Evolutionary conservation across 106 monocot genomes (phyloP).

Genomic region (Narthecium ossifragum): DNA sequence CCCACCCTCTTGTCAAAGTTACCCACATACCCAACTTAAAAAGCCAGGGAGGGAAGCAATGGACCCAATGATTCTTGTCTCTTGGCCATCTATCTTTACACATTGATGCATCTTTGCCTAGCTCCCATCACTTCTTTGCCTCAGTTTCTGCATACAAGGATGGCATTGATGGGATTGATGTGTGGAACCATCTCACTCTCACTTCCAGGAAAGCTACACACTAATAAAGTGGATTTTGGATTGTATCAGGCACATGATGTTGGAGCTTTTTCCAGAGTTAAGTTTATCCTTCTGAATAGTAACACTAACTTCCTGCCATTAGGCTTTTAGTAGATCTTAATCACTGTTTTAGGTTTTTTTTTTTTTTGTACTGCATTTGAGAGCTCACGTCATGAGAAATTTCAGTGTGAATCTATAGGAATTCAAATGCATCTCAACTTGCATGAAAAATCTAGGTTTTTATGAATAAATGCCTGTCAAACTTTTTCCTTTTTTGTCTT

Average conservation of each 20-base stretch:
- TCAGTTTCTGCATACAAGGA: conserved; percentile 16
- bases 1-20: not conserved
- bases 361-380: too few relatives aligned
- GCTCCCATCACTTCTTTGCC: conserved; percentile 24
- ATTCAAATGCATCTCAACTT: too few relatives aligned
- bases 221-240: not conserved
- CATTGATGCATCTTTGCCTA: not conserved
- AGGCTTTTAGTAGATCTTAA: too few relatives aligned
- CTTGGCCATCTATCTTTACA: not conserved
- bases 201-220: too few relatives aligned
- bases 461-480: too few relatives aligned
- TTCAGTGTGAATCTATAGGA: too few relatives aligned
- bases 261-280: not conserved
- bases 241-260: too few relatives aligned
- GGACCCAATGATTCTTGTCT: not conserved
- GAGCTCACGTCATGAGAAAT: too few relatives aligned
- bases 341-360: too few relatives aligned
- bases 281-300: not conserved
- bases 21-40: not conserved
- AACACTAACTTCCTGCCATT: not conserved
- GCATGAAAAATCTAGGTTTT: too few relatives aligned
- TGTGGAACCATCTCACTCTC: not conserved
- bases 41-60: not conserved
- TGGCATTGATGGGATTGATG: conserved; percentile 15
- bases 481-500: too few relatives aligned